Evolutionary conservation across 1,284 basidiomycete genomes (phyloP).

Genomic region (Coniophora puteana): DNA sequence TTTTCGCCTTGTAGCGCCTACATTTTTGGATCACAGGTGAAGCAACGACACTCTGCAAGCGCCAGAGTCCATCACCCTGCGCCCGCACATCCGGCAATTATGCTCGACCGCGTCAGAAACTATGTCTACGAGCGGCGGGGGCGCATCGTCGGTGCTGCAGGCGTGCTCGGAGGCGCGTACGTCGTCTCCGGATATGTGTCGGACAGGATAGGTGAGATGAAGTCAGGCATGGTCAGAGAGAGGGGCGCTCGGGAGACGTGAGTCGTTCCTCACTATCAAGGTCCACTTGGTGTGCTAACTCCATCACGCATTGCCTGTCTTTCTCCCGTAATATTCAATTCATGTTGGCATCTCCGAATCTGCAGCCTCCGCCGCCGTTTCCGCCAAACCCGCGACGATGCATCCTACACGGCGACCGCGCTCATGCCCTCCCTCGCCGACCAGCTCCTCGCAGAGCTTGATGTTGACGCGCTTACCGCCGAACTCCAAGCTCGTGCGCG

Average conservation of each 20-base stretch:
- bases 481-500: conserved; percentile 48
- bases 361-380: conserved; percentile 57
- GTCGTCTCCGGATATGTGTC: conserved; percentile 62
- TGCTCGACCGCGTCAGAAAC: conserved; percentile 36
- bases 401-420: conserved; percentile 77
- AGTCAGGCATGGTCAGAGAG: conserved; percentile 63
- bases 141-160: conserved; percentile 40
- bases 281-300: not conserved
- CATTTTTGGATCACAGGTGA: too few relatives aligned
- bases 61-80: too few relatives aligned
- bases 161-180: conserved; percentile 64
- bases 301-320: too few relatives aligned
- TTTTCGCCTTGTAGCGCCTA: too few relatives aligned
- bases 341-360: not conserved
- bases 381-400: conserved; percentile 79
- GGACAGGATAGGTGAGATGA: conserved; percentile 67
- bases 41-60: too few relatives aligned
- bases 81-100: conserved; percentile 12
- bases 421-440: conserved; percentile 75
- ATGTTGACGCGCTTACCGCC: conserved; percentile 77
- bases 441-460: conserved; percentile 73
- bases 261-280: conserved; percentile 26
- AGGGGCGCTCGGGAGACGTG: conserved; percentile 73
- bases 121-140: conserved; percentile 49
- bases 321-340: too few relatives aligned